Conservation (phyloP, 2,329 filamentous ascomycete species). For the Claviceps spartinae region DNA sequence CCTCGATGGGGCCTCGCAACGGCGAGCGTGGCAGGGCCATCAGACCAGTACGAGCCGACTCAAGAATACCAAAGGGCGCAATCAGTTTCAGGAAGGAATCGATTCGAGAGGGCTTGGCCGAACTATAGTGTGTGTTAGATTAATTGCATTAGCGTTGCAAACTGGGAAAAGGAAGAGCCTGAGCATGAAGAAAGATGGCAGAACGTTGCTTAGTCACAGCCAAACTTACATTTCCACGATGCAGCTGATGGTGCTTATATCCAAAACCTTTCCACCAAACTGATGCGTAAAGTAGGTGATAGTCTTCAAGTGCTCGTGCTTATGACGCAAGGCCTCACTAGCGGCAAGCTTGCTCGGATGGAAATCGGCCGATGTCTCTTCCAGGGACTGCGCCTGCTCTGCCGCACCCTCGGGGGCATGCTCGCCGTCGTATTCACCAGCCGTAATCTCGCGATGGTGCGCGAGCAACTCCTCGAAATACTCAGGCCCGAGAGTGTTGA, state of each 20-base stretch:
- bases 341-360: slow-evolving; percentile 78
- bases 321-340: slow-evolving; percentile 84
- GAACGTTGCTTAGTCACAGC: too few relatives aligned
- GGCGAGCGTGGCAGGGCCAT: slow-evolving; percentile 95
- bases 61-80: slow-evolving; percentile 85
- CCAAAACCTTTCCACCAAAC: slow-evolving; percentile 92
- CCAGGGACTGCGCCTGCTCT: slow-evolving; percentile 26
- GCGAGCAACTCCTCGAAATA: slow-evolving; percentile 95
- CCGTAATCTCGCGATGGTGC: slow-evolving; percentile 81
- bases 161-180: too few relatives aligned
- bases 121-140: slow-evolving; percentile 32
- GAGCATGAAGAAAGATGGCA: too few relatives aligned
- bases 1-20: slow-evolving; percentile 59
- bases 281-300: slow-evolving; percentile 96
- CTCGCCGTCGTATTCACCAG: slow-evolving; percentile 34
- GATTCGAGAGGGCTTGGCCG: slow-evolving; percentile 84
- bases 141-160: background rate
- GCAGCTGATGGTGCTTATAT: slow-evolving; percentile 97
- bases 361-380: slow-evolving; percentile 51
- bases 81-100: slow-evolving; percentile 97
- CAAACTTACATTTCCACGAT: slow-evolving; percentile 87
- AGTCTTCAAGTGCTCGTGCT: slow-evolving; percentile 91
- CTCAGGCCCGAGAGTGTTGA: slow-evolving; percentile 92
- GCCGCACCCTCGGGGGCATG: slow-evolving; percentile 20
- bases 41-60: slow-evolving; percentile 87